Percentiles rank a stretch among this genome's conserved stretches.
Evolutionary conservation across 1,139 yeast genomes (phyloP).

Genomic region (Komagataea norvegica): DNA sequence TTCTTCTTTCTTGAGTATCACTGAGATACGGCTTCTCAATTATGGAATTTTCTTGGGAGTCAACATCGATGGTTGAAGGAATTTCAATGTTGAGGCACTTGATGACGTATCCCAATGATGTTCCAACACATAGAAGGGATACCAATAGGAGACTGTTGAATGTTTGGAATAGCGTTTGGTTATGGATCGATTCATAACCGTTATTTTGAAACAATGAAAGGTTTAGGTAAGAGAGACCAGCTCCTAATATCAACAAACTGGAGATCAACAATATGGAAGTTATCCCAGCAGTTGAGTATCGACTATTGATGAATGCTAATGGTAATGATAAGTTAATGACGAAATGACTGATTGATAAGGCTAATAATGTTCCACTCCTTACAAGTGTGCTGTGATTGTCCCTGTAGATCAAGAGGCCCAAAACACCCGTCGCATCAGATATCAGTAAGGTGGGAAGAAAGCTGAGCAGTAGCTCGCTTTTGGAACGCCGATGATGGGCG

Average conservation of each 20-base stretch:
- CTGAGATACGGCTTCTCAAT: background rate
- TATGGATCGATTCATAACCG: background rate
- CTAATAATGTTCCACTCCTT: slow-evolving; percentile 6
- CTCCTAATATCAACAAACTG: slow-evolving; percentile 18
- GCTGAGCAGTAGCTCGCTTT: background rate
- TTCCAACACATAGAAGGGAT: slow-evolving; percentile 18
- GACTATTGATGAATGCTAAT: slow-evolving; percentile 4
- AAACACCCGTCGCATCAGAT: slow-evolving; percentile 16
- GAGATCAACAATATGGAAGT: slow-evolving; percentile 9
- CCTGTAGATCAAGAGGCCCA: slow-evolving; percentile 12
- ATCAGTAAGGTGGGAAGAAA: slow-evolving; percentile 3
- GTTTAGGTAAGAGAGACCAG: slow-evolving; percentile 21
- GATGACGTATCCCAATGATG: slow-evolving; percentile 12
- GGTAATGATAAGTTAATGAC: slow-evolving; percentile 5
- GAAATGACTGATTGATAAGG: slow-evolving; percentile 18
- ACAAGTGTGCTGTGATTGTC: slow-evolving; percentile 1
- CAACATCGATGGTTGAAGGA: slow-evolving; percentile 7
- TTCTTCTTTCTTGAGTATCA: slow-evolving; percentile 8
- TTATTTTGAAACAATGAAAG: slow-evolving; percentile 4
- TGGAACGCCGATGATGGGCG: background rate
- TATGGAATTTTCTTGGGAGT: background rate
- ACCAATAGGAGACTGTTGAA: slow-evolving; percentile 15
- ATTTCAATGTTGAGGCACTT: background rate
- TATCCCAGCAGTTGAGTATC: background rate
- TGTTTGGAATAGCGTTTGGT: slow-evolving; percentile 8